A percentile compares a stretch with the other conserved stretches of the same genome.
These are phyloP conservation scores for Rhodotorula sp. DNA, from an alignment of 1,284 basidiomycete genomes.

Conservation along the genomic window DNA sequence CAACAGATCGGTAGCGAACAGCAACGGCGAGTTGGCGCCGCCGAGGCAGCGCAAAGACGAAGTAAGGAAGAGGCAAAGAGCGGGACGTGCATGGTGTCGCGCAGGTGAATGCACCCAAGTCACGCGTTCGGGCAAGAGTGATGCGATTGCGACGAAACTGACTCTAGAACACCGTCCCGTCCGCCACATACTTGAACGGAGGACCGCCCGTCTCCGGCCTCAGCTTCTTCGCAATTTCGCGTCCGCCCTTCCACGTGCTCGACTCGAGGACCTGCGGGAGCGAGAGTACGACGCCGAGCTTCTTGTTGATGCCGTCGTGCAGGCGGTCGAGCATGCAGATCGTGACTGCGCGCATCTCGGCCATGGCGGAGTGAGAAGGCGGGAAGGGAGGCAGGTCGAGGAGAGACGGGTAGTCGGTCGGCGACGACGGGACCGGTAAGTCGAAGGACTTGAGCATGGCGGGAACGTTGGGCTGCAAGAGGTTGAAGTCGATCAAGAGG, in stretches of 20 bases:
- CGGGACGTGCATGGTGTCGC: too few species aligned
- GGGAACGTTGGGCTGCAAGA: slow-evolving; percentile 62
- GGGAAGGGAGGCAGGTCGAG: slow-evolving; percentile 61
- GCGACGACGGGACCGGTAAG: slow-evolving; percentile 46
- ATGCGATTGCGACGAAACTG: too few species aligned
- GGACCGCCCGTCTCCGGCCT: slow-evolving; percentile 69
- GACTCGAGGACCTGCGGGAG: slow-evolving; percentile 87
- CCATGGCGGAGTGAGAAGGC: slow-evolving; percentile 79
- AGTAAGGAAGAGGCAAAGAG: too few species aligned
- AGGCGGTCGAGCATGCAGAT: slow-evolving; percentile 84
- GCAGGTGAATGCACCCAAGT: too few species aligned
- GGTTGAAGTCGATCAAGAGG: slow-evolving; percentile 77
- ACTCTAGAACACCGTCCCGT: slow-evolving; percentile 72
- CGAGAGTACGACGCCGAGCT: slow-evolving; percentile 58
- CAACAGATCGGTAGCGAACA: background rate
- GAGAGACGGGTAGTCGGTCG: slow-evolving; percentile 51
- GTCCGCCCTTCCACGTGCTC: slow-evolving; percentile 92
- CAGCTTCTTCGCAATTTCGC: slow-evolving; percentile 80
- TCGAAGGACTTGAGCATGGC: slow-evolving; percentile 39
- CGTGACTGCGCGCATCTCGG: slow-evolving; percentile 94
- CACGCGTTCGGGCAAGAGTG: too few species aligned
- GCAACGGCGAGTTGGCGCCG: too few species aligned
- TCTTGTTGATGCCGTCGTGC: slow-evolving; percentile 64
- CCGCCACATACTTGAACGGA: slow-evolving; percentile 68
- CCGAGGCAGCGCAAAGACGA: too few species aligned